Percentiles rank a stretch among this genome's conserved stretches.
These are phyloP conservation scores for Lenwebbia sp. DNA, from an alignment of 345 rosid species.

Conservation along the genomic window DNA sequence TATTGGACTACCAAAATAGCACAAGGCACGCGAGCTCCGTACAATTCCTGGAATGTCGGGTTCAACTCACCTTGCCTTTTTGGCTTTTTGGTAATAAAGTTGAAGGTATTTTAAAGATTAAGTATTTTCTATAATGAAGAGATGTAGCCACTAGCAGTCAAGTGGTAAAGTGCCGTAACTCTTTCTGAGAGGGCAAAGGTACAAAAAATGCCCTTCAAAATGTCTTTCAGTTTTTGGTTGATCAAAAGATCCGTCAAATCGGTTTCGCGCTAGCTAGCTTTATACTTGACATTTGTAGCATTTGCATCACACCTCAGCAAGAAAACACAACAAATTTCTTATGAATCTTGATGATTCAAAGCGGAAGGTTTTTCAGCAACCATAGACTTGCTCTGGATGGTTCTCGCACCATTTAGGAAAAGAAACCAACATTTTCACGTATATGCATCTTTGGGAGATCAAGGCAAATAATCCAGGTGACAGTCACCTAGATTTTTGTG, in stretches of 20 bases:
- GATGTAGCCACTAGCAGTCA: not conserved
- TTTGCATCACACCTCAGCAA: not conserved
- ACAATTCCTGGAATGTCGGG: not conserved
- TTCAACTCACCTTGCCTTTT: not conserved
- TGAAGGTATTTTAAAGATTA: not conserved
- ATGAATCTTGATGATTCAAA: not conserved
- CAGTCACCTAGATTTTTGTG: not conserved
- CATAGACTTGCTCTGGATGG: not conserved
- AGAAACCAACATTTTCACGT: not conserved
- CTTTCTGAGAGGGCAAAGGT: not conserved
- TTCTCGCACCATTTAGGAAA: not conserved
- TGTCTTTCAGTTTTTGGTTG: not conserved
- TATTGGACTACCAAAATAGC: not conserved
- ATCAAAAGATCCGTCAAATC: not conserved
- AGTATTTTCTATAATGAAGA: not conserved
- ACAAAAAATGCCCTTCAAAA: not conserved
- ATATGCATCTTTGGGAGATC: not conserved
- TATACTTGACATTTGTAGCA: not conserved
- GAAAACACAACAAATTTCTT: not conserved
- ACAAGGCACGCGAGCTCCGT: not conserved
- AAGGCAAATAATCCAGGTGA: not conserved
- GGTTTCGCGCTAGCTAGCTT: not conserved
- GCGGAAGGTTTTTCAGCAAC: not conserved
- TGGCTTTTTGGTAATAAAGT: not conserved
- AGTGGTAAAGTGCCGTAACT: not conserved